These are phyloP conservation scores for Erysimum cheiranthoides DNA, from an alignment of 345 rosid genomes.

Conservation along the genomic window DNA sequence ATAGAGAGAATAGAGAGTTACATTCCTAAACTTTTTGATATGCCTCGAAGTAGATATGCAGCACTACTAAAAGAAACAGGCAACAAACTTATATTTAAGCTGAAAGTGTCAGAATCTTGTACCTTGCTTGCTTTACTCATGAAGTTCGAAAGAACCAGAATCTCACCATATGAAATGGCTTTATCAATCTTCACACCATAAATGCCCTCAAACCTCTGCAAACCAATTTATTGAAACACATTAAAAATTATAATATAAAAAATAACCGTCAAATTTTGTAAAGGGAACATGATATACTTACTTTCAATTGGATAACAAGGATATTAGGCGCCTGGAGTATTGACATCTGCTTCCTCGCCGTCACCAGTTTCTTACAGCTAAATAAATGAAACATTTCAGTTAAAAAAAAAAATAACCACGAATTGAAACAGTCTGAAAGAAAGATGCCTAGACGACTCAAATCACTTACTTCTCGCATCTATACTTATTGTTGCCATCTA, in stretches of 20 bases:
- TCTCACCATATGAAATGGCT: constrained; percentile 74
- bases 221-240: constrained; percentile 20
- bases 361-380: constrained; percentile 95
- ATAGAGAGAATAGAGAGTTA: too few species aligned
- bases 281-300: constrained; percentile 38
- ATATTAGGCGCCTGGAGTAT: constrained; percentile 87
- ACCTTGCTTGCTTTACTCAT: constrained; percentile 95
- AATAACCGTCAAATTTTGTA: background rate
- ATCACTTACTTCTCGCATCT: constrained; percentile 78
- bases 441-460: constrained; percentile 1
- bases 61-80: background rate
- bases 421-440: constrained; percentile 4
- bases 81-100: background rate
- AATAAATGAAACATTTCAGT: constrained; percentile 46
- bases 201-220: constrained; percentile 90
- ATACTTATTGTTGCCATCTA: constrained; percentile 96
- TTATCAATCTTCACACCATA: constrained; percentile 90
- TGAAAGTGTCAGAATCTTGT: constrained; percentile 38
- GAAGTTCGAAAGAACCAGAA: constrained; percentile 80
- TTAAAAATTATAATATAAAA: constrained; percentile 11
- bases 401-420: background rate
- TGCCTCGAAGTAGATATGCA: constrained; percentile 11
- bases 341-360: constrained; percentile 97
- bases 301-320: constrained; percentile 95
- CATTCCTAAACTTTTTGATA: constrained; percentile 4